These are phyloP conservation scores for Amauroascus verrucosus DNA, from an alignment of 2,329 filamentous ascomycete genomes.

Conservation along the genomic window DNA sequence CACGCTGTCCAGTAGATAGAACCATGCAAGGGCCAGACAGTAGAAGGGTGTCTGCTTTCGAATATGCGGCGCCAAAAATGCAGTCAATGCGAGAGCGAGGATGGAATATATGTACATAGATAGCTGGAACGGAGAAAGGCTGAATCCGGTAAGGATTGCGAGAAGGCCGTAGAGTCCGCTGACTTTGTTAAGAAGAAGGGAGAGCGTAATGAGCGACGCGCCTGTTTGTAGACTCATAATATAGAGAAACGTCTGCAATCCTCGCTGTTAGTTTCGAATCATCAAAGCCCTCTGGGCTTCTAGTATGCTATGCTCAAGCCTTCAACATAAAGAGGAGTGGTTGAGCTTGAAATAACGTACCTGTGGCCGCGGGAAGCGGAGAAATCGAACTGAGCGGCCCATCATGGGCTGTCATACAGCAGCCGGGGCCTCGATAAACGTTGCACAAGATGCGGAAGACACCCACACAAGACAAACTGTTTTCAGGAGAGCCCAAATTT, in stretches of 20 bases:
- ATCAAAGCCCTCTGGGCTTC: background rate
- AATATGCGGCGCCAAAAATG: constrained; percentile 67
- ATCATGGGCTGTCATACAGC: constrained; percentile 21
- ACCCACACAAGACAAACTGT: background rate
- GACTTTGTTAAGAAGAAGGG: constrained; percentile 82
- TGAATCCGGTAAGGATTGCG: constrained; percentile 75
- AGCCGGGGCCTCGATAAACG: background rate
- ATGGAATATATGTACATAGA: constrained; percentile 88
- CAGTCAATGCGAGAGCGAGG: constrained; percentile 55
- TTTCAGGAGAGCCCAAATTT: background rate
- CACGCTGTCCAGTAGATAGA: constrained; percentile 72
- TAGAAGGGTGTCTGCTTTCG: constrained; percentile 68
- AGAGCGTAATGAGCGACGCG: constrained; percentile 71
- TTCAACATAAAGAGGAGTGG: background rate
- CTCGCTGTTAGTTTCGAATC: constrained; percentile 4
- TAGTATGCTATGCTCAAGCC: background rate
- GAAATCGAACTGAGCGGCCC: constrained; percentile 32
- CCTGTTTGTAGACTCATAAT: constrained; percentile 78
- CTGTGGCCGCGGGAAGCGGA: constrained; percentile 43
- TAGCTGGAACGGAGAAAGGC: constrained; percentile 71
- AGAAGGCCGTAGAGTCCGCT: constrained; percentile 84
- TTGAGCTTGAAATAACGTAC: constrained; percentile 24
- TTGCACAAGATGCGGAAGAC: background rate
- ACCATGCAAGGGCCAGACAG: constrained; percentile 69
- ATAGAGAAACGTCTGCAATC: constrained; percentile 65